Percentiles rank a stretch among this genome's conserved stretches.
These are phyloP conservation scores for Penicillium nordicum DNA, from an alignment of 2,329 filamentous ascomycete genomes.

Conservation along the genomic window DNA sequence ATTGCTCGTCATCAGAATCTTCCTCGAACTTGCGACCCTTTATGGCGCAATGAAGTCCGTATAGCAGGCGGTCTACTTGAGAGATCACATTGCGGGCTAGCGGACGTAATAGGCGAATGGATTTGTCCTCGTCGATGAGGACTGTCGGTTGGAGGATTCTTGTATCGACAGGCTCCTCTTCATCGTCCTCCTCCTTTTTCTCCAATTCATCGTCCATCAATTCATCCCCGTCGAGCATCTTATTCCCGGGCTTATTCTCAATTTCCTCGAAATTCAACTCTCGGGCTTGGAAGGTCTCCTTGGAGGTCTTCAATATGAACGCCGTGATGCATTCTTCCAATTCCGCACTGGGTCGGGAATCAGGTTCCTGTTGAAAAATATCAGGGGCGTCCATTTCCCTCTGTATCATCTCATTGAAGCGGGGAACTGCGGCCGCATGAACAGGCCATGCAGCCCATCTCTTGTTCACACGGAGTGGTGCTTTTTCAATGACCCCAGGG, in stretches of 20 bases:
- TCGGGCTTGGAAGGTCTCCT: constrained; percentile 56
- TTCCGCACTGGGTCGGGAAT: constrained; percentile 54
- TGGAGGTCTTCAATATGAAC: constrained; percentile 63
- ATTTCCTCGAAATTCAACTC: constrained; percentile 30
- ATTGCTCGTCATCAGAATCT: constrained; percentile 30
- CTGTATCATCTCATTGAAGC: constrained; percentile 50
- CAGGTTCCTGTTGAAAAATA: constrained; percentile 48
- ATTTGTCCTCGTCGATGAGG: constrained; percentile 17
- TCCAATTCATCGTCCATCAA: constrained; percentile 8
- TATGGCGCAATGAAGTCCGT: constrained; percentile 66
- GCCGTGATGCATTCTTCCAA: constrained; percentile 70
- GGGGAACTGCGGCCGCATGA: constrained; percentile 59
- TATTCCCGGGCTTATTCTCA: constrained; percentile 3
- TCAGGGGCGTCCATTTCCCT: constrained; percentile 51
- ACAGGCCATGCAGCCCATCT: constrained; percentile 86
- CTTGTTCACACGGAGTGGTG: constrained; percentile 48
- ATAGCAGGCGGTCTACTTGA: constrained; percentile 66
- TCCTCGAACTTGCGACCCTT: constrained; percentile 45
- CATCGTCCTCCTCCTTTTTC: constrained; percentile 13
- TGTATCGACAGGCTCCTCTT: constrained; percentile 13
- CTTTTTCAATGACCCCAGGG: constrained; percentile 9
- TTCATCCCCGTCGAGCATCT: constrained; percentile 16
- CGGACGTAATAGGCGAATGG: constrained; percentile 63
- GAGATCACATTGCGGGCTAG: constrained; percentile 66
- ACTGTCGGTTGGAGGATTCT: constrained; percentile 28